Conservation (phyloP, 495 filamentous ascomycete genomes). For the Penicillium soppii region DNA sequence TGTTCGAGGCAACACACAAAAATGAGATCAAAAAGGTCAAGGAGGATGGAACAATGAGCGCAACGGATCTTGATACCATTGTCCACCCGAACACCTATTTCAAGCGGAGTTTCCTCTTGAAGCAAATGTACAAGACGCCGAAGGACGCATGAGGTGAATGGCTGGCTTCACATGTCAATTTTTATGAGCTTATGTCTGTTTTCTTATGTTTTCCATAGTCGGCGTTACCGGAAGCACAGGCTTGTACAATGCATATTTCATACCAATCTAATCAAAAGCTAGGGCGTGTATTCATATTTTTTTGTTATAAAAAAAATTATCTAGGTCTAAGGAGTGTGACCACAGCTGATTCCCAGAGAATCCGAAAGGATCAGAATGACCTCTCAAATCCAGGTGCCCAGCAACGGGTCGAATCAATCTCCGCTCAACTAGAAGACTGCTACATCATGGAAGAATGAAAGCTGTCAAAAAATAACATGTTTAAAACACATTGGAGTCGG, state of each 20-base stretch:
- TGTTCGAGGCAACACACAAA: slow-evolving; percentile 88
- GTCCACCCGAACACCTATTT: slow-evolving; percentile 98
- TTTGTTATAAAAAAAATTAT: neutral
- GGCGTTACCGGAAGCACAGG: slow-evolving; percentile 16
- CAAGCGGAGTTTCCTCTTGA: slow-evolving; percentile 85
- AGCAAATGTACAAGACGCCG: slow-evolving; percentile 51
- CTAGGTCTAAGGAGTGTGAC: slow-evolving; percentile 56
- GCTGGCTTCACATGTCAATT: slow-evolving; percentile 10
- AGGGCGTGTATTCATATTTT: neutral
- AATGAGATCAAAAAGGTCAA: slow-evolving; percentile 86
- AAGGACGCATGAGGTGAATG: slow-evolving; percentile 21
- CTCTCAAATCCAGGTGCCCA: slow-evolving; percentile 76
- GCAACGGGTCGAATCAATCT: slow-evolving; percentile 66
- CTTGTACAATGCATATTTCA: slow-evolving; percentile 18
- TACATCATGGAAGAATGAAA: slow-evolving; percentile 48
- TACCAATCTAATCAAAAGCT: slow-evolving; percentile 1
- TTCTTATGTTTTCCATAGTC: slow-evolving; percentile 5
- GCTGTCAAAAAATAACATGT: slow-evolving; percentile 61
- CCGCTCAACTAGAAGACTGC: slow-evolving; percentile 72
- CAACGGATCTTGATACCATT: slow-evolving; percentile 87
- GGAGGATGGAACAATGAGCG: slow-evolving; percentile 73
- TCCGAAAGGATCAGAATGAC: slow-evolving; percentile 64
- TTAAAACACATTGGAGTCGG: slow-evolving; percentile 44
- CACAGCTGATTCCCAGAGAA: slow-evolving; percentile 77
- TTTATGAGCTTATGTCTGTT: slow-evolving; percentile 34